Base-by-base conservation (phyloP, 768 basidiomycete genomes). In the Mycena latifolia region DNA sequence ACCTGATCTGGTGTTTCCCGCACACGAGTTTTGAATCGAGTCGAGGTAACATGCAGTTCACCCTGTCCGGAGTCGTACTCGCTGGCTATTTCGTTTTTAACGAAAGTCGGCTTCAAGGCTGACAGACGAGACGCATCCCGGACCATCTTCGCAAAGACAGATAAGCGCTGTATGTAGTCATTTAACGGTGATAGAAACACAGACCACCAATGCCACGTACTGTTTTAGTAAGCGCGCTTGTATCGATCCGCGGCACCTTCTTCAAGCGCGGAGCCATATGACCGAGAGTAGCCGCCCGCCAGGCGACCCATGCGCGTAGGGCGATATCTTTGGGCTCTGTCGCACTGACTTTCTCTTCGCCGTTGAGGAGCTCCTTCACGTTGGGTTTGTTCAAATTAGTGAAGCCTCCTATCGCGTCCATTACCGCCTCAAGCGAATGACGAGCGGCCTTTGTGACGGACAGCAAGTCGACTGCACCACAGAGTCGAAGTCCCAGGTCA, bases 51-150 rank as follows among this genome's bases (percentile, higher is more conserved):
- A 5, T 74, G 67, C 9, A 88, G 43, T 0, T 65, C 52, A 5
- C 72, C 81, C 27, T 79, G 71, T 47, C 75, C 75, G 14, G 58
- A 10, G 1, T 48, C 72, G 63, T 77, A 77, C 0, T 77, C 62
- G 4, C 71, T 33, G 7, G 66, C 56, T 10, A 89, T 77, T 20
- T 88, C 86, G 39, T 89, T 86, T 71, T 80, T 82, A n/a, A 79
- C 71, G 2, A 45, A 53, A 10, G 66, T 72, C 0, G 89, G 89
- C 63, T 87, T 87, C 45, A 85, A 55, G 0, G 73, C 73, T n/a
- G 1, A 78, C 67, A 6, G 85, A 70, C 25, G 75, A 75, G 22
- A 79, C 73, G 75, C 74, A 45, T 82, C 74, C 24, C 85, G 82
- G 52, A 78, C 73, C 37, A 79, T 75, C 50, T 75, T 82, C 11